Conservation (phyloP, 495 filamentous ascomycete species). For the Geoglossum glabrum region DNA sequence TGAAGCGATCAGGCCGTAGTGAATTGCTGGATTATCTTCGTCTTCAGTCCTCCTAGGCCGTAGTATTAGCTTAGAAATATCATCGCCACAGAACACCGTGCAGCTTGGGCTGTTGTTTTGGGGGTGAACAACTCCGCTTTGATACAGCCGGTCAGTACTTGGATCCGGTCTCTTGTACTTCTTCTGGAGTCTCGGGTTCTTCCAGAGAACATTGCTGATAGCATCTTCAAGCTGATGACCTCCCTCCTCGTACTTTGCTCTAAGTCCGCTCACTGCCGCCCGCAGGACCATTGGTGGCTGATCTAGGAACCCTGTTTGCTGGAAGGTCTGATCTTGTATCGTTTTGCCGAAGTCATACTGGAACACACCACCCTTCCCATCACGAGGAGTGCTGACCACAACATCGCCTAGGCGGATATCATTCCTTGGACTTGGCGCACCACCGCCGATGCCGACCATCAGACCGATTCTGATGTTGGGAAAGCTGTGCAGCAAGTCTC, state of each 20-base stretch:
- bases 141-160: constrained; percentile 20
- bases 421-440: constrained; percentile 11
- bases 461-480: constrained; percentile 18
- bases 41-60: constrained; percentile 12
- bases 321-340: background rate
- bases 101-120: constrained; percentile 10
- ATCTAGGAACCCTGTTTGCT: background rate
- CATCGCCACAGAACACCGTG: constrained; percentile 11
- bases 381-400: background rate
- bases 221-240: background rate
- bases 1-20: constrained; percentile 5
- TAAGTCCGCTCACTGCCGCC: background rate
- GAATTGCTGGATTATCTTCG: constrained; percentile 7
- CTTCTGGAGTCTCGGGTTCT: background rate
- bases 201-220: background rate
- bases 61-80: constrained; percentile 11
- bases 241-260: background rate
- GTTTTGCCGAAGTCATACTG: background rate
- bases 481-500: constrained; percentile 19
- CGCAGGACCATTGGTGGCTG: background rate
- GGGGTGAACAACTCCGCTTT: constrained; percentile 13
- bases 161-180: background rate
- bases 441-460: constrained; percentile 27
- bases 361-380: background rate
- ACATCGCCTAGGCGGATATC: background rate